Conservation (phyloP, 148 eudicot species). For the Chenopodium berlandieri region DNA sequence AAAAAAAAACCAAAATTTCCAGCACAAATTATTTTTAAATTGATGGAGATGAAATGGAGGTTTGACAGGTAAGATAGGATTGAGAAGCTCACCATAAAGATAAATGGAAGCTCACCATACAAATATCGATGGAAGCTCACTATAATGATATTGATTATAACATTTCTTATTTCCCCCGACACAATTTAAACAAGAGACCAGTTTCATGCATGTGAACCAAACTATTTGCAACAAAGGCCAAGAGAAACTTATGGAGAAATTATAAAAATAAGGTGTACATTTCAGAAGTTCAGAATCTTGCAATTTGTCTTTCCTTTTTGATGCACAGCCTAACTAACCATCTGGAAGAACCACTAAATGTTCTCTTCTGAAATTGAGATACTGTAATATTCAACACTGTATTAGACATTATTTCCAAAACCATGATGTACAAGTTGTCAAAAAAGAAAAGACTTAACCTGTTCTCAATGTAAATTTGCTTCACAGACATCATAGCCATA, state of each 20-base stretch:
- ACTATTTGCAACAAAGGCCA: not conserved
- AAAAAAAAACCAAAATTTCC: constrained; percentile 92
- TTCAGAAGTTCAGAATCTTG: constrained; percentile 34
- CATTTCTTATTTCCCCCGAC: constrained; percentile 76
- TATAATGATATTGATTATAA: constrained; percentile 37
- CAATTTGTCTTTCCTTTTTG: constrained; percentile 90
- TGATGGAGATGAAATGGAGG: constrained; percentile 93
- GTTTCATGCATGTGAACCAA: constrained; percentile 3
- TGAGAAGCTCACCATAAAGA: constrained; percentile 86
- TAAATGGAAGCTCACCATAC: constrained; percentile 12
- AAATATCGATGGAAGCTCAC: too few relatives aligned
- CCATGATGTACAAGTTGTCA: not conserved
- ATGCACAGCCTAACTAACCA: constrained; percentile 95
- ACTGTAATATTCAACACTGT: constrained; percentile 55
- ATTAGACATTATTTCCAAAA: constrained; percentile 1
- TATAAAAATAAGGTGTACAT: not conserved
- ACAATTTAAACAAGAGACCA: constrained; percentile 7
- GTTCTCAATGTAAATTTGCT: constrained; percentile 86
- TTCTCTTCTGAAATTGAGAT: constrained; percentile 95
- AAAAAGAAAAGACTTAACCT: constrained; percentile 44
- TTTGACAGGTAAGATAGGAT: constrained; percentile 73
- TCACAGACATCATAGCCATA: constrained; percentile 84
- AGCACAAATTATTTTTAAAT: constrained; percentile 77
- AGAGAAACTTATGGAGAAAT: not conserved
- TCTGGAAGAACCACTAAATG: constrained; percentile 92